Conservation (phyloP, 257 asterid genomes). For the Solanum appendiculatum region DNA sequence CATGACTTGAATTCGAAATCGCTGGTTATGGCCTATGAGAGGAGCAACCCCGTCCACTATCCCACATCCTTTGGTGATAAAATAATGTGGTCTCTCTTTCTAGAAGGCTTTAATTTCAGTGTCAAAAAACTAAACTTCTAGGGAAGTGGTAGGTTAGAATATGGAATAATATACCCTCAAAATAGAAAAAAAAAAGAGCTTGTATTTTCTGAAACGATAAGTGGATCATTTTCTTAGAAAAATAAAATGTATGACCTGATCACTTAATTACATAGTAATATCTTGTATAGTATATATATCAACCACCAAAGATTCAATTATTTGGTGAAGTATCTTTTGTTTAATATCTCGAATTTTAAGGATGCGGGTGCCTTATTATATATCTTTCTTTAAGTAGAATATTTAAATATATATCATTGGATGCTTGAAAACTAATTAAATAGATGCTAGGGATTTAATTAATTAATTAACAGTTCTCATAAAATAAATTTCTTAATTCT, state of each 20-base stretch:
- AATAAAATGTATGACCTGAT: neutral
- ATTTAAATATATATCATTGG: no score
- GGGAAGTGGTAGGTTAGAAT: neutral
- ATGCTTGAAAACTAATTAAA: no score
- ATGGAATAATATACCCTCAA: neutral
- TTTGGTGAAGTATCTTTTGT: neutral
- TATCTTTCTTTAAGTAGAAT: no score
- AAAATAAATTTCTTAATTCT: no score
- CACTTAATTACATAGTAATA: neutral
- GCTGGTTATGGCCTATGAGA: neutral
- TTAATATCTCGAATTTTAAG: neutral
- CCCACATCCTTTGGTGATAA: no score
- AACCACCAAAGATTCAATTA: neutral
- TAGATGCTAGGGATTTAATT: no score
- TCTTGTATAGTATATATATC: neutral
- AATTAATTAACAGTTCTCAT: no score
- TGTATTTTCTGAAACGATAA: neutral
- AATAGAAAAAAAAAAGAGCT: neutral
- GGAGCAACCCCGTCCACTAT: neutral
- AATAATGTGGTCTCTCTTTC: neutral
- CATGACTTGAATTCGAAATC: accelerated
- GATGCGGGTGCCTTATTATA: neutral
- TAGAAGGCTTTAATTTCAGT: neutral
- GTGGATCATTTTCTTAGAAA: neutral
- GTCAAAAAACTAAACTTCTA: neutral